These are phyloP conservation scores for Colletotrichum sp. DNA, from an alignment of 2,329 filamentous ascomycete species.

Conservation along the genomic window DNA sequence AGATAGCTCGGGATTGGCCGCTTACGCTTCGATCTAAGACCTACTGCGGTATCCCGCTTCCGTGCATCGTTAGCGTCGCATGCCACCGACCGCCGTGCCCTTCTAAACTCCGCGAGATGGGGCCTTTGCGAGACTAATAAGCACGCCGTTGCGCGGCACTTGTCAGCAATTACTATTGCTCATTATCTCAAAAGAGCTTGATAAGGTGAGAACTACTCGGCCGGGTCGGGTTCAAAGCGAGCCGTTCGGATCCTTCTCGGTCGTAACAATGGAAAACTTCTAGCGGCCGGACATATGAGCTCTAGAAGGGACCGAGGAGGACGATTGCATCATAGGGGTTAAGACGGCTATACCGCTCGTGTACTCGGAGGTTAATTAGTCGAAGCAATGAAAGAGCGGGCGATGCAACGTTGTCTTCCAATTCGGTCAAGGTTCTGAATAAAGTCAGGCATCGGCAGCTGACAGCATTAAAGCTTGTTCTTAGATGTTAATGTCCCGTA, in stretches of 20 bases:
- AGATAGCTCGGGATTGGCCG: constrained; percentile 1
- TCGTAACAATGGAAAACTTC: background rate
- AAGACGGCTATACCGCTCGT: background rate
- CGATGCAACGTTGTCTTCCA: background rate
- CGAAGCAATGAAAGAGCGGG: background rate
- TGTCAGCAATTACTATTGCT: background rate
- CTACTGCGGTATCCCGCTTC: constrained; percentile 27
- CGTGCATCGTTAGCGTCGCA: background rate
- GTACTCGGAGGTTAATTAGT: background rate
- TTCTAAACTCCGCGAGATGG: background rate
- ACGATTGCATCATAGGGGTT: background rate
- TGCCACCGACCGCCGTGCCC: background rate
- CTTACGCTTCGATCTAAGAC: background rate
- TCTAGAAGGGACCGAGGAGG: no score
- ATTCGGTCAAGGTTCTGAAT: background rate
- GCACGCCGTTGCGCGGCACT: background rate
- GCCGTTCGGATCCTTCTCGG: background rate
- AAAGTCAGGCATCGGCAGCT: background rate
- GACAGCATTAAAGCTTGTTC: background rate
- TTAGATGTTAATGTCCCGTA: background rate
- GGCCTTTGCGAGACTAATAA: background rate
- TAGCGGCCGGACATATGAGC: background rate
- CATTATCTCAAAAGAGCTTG: background rate
- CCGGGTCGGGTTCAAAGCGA: background rate
- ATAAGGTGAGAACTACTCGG: constrained; percentile 26